These are phyloP conservation scores for Salix suchowensis DNA, from an alignment of 345 rosid genomes.

Conservation along the genomic window DNA sequence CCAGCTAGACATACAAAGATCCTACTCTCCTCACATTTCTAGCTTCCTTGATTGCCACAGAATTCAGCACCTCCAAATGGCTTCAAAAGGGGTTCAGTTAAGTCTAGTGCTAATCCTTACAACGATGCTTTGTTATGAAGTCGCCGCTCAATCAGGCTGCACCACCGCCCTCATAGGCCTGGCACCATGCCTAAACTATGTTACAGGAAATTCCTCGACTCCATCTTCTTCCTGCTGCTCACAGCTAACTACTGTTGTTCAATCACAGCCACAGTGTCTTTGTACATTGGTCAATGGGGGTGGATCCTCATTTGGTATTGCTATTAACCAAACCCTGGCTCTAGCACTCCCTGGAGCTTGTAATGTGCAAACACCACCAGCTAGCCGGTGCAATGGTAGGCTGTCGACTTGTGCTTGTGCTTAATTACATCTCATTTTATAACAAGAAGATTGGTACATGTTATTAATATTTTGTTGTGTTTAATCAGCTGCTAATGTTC, in stretches of 20 bases:
- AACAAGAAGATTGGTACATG: background rate
- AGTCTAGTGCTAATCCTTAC: constrained; percentile 4
- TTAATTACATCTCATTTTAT: background rate
- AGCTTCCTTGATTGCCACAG: background rate
- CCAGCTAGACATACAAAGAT: background rate
- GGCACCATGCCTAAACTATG: constrained; percentile 41
- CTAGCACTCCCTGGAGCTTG: constrained; percentile 36
- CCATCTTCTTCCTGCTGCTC: constrained; percentile 59
- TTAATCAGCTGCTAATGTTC: constrained; percentile 4
- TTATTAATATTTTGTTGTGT: background rate
- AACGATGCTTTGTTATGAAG: constrained; percentile 5
- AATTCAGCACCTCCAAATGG: background rate
- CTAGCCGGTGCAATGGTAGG: constrained; percentile 33
- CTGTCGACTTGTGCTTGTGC: background rate
- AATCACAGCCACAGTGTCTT: constrained; percentile 46
- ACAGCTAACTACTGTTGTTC: constrained; percentile 37
- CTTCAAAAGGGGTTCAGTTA: constrained; percentile 8
- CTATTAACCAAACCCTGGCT: constrained; percentile 37
- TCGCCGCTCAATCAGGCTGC: constrained; percentile 38
- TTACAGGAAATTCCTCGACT: constrained; percentile 40
- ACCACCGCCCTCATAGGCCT: constrained; percentile 25
- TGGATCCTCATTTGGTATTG: constrained; percentile 24
- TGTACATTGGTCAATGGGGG: constrained; percentile 36
- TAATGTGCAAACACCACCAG: constrained; percentile 33
- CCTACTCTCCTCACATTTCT: background rate